Evolutionary conservation across 2,329 filamentous ascomycete genomes (phyloP), one percentile per base, ranked within the genome.

Genomic region (Xylariaceae sp.): DNA sequence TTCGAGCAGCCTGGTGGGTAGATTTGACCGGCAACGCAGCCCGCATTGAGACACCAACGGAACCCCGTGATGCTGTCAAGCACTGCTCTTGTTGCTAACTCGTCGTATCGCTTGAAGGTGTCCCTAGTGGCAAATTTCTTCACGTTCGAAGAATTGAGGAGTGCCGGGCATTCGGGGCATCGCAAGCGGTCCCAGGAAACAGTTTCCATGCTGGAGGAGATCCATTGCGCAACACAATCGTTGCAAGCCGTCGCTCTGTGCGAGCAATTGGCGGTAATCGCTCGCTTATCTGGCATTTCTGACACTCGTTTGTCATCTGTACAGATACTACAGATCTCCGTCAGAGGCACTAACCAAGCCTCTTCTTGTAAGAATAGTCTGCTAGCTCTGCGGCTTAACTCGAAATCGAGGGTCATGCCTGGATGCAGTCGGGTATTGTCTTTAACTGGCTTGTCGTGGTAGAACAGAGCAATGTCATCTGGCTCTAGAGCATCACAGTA

Each of bases 21-120:
- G n/a, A 73, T 66, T 56, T 72, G 69, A 10, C 71, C 71, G 0
- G 68, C 68, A 5, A 55, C 47, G 53, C 71, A 73, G 6, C 48
- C 47, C 3, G 63, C 53, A n/a, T 66, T 63, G 14, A 71, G 61
- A 33, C 70, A 73, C 68, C 67, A 71, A 31, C 61, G 57, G 45
- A 73, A 73, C 11, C 68, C 60, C 1, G 51, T 53, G 1, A 68
- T 58, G 1, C 51, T 49, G 9, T 57, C 45, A 1, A 73, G 59
- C 2, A 60, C 53, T 0, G 61, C 63, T 18, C 62, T 66, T n/a
- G 64, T 63, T 0, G 64, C 55, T 19, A 71, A 57, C n/a, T 44
- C 53, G 43, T 72, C 69, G 53, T 71, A 72, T 30, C 58, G 57
- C 6, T 58, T 52, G 42, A 71, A 71, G 11, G 58, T 44, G 9